phyloP scores from a whole-genome alignment of 805 yeast genomes.

The Pichia rugopelliculosa region DNA sequence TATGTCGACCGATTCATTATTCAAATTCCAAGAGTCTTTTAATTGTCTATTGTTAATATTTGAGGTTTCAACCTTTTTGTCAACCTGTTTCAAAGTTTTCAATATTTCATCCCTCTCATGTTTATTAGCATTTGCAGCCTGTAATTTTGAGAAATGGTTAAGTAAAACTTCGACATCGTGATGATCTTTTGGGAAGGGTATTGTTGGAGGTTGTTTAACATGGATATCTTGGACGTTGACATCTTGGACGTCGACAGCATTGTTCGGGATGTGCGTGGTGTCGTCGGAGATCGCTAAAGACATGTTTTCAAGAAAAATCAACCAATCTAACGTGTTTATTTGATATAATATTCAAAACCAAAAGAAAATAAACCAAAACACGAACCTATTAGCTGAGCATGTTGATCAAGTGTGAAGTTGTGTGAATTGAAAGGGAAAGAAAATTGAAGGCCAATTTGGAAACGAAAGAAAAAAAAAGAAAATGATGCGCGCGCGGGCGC shows the following conservation, averaged over 20 bases:
- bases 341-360: neutral
- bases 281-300: neutral
- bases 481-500: neutral
- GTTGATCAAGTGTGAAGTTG: neutral
- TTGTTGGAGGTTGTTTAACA: neutral
- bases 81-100: constrained; percentile 32
- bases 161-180: constrained; percentile 3
- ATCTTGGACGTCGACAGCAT: neutral
- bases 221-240: neutral
- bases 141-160: constrained; percentile 2
- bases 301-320: neutral
- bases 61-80: constrained; percentile 34
- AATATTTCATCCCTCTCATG: constrained; percentile 38
- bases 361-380: neutral
- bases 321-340: neutral
- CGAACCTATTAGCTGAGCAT: neutral
- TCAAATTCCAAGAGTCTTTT: constrained; percentile 21
- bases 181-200: constrained; percentile 1
- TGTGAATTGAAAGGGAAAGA: neutral
- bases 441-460: neutral
- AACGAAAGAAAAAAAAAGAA: neutral
- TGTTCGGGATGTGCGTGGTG: neutral
- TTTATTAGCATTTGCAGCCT: constrained; percentile 1
- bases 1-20: constrained; percentile 33
- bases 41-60: constrained; percentile 18